Evolutionary conservation across 192 early-diverging fungal species (phyloP).

Genomic region (Geosiphon pyriformis): DNA sequence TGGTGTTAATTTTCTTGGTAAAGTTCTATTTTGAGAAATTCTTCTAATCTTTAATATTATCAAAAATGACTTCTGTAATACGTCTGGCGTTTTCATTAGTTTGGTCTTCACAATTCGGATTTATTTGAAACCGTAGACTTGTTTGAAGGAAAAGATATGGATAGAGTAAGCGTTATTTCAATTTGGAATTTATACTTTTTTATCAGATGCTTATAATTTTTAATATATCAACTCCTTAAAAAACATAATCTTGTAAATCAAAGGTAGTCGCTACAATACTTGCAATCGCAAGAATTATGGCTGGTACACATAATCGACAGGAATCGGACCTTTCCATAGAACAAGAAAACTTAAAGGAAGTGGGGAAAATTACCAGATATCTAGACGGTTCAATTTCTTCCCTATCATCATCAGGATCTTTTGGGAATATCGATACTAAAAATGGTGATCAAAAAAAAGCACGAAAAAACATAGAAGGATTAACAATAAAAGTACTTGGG

Average conservation of each 20-base stretch:
- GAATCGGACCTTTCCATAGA: background rate
- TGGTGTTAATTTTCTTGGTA: background rate
- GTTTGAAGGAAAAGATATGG: conserved; percentile 77
- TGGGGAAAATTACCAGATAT: too few relatives aligned
- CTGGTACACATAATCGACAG: conserved; percentile 25
- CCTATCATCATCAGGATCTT: too few relatives aligned
- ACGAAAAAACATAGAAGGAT: too few relatives aligned
- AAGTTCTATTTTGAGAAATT: background rate
- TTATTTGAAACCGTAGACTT: conserved; percentile 78
- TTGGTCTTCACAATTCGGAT: conserved; percentile 68
- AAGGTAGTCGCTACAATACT: conserved; percentile 72
- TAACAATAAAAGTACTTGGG: too few relatives aligned
- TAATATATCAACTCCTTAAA: background rate
- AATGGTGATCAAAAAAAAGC: background rate
- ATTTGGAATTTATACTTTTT: background rate
- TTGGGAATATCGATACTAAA: background rate
- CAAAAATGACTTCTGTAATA: too few relatives aligned
- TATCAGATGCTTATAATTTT: background rate
- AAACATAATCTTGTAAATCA: conserved; percentile 6
- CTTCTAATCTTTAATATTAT: conserved; percentile 23
- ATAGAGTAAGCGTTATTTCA: conserved; percentile 34
- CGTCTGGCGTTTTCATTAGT: conserved; percentile 36
- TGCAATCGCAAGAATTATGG: conserved; percentile 59
- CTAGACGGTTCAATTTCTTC: too few relatives aligned
- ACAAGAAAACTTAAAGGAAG: too few relatives aligned